These are phyloP conservation scores for Ampelocalamus luodianensis DNA, from an alignment of 176 grass and related monocot species.

Conservation along the genomic window DNA sequence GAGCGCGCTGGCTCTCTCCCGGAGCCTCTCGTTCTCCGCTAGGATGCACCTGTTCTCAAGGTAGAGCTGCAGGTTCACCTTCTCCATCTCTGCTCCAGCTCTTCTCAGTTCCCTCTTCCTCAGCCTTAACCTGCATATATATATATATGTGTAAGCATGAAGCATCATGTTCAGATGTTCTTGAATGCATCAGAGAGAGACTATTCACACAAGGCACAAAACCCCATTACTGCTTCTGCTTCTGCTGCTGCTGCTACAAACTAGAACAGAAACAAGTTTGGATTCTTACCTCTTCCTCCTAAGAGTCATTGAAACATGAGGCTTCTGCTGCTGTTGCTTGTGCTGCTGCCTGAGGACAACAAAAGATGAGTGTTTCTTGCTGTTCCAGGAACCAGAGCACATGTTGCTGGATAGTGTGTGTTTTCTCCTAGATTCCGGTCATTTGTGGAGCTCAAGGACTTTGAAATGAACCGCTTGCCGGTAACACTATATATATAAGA, in stretches of 20 bases:
- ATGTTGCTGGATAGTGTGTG: slow-evolving; percentile 34
- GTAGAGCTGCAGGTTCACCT: slow-evolving; percentile 70
- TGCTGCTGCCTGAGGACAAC: slow-evolving; percentile 14
- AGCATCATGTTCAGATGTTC: background rate
- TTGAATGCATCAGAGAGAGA: background rate
- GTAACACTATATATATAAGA: slow-evolving; percentile 40
- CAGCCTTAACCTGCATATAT: slow-evolving; percentile 29
- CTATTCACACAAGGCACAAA: background rate
- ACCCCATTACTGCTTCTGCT: slow-evolving; percentile 5
- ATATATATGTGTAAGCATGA: background rate
- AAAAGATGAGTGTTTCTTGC: background rate
- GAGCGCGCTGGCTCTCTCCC: slow-evolving; percentile 51
- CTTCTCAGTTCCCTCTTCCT: slow-evolving; percentile 38
- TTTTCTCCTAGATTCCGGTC: slow-evolving; percentile 28
- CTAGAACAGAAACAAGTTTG: background rate
- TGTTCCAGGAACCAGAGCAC: slow-evolving; percentile 50
- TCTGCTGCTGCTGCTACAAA: background rate
- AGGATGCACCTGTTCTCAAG: slow-evolving; percentile 69
- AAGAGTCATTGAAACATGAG: slow-evolving; percentile 36
- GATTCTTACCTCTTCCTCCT: slow-evolving; percentile 56
- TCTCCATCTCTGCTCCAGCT: slow-evolving; percentile 45
- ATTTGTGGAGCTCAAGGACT: slow-evolving; percentile 17
- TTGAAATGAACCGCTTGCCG: slow-evolving; percentile 37
- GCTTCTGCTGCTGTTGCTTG: slow-evolving; percentile 33
- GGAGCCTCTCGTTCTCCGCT: slow-evolving; percentile 60